Evolutionary conservation across 176 grass and related monocot genomes (phyloP), one percentile per base, ranked within the genome.

Genomic region (Phragmites australis): DNA sequence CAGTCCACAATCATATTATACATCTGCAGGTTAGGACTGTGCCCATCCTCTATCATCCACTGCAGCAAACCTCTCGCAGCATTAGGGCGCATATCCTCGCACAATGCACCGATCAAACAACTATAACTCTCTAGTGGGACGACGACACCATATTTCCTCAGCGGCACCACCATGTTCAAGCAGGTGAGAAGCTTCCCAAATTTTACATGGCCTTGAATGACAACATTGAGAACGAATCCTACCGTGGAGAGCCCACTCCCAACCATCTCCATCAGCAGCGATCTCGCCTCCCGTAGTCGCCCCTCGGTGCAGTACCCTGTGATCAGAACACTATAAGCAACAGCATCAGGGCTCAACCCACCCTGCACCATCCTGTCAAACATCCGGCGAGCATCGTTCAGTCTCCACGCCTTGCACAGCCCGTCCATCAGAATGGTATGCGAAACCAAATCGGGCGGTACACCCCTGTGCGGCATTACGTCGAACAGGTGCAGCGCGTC

Each of bases 351-450:
- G 63, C 68, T 74, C 29, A 98, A 54, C n/a, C 90, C 90, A 60
- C 68, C 55, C 15, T 84, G 78, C 31, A 68, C 54, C 77, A 94
- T 94, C 81, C 79, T 91, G 68, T 94, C 88, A 74, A 93, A 97
- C 85, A 94, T 73, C 52, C 86, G 82, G 19, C 74, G 90, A 10
- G 92, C 92, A 8, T 94, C 81, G 0, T 16, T 39, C 32, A 94
- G 18, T 26, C 84, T 90, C 68, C 90, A 66, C 1, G 85, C 56
- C 39, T 55, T 87, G 85, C 90, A 98, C 23, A 98, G 27, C 0
- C 69, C 88, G 75, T 79, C 80, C n/a, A 94, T 89, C 54, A 93
- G 26, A 85, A 86, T 88, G 8, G 95, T 98, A 65, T 94, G 87
- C 2, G 95, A 94, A 12, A 98, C 78, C 74, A 98, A 80, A 69